A percentile compares a stretch with the other conserved stretches of the same genome.
Conservation (phyloP, 1,284 basidiomycete genomes). For the Ustilago sp. region DNA sequence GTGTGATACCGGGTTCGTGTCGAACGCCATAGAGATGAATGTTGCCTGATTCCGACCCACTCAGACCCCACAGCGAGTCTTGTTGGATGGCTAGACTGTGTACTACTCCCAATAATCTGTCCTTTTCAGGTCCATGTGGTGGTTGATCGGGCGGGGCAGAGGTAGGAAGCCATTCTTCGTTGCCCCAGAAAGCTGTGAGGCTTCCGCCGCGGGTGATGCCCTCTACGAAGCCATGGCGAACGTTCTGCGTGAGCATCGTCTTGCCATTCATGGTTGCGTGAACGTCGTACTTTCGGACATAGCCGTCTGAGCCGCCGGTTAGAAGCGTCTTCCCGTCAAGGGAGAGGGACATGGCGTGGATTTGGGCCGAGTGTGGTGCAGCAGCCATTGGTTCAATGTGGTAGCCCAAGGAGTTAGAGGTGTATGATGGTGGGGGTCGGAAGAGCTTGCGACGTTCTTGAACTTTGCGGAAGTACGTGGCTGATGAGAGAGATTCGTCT, state of each 20-base stretch:
- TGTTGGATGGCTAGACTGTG: slow-evolving; percentile 66
- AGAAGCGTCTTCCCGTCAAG: slow-evolving; percentile 88
- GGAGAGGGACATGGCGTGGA: slow-evolving; percentile 85
- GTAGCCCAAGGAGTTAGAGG: slow-evolving; percentile 41
- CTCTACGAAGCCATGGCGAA: slow-evolving; percentile 90
- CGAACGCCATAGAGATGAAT: slow-evolving; percentile 88
- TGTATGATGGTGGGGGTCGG: slow-evolving; percentile 22
- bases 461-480: slow-evolving; percentile 43
- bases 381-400: slow-evolving; percentile 90
- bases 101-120: slow-evolving; percentile 57
- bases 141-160: slow-evolving; percentile 12
- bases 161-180: slow-evolving; percentile 68
- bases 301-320: slow-evolving; percentile 92
- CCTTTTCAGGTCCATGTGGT: slow-evolving; percentile 23
- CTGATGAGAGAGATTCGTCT: slow-evolving; percentile 27
- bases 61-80: slow-evolving; percentile 64
- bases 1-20: slow-evolving; percentile 86
- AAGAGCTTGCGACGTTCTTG: slow-evolving; percentile 37
- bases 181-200: slow-evolving; percentile 84
- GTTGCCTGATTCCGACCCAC: slow-evolving; percentile 62
- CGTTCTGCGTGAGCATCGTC: slow-evolving; percentile 86
- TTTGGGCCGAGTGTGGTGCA: slow-evolving; percentile 86
- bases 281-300: slow-evolving; percentile 91
- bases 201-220: slow-evolving; percentile 91
- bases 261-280: slow-evolving; percentile 88